Evolutionary conservation across 2,329 filamentous ascomycete genomes (phyloP).

Genomic region (Dothideomycetes sp.): DNA sequence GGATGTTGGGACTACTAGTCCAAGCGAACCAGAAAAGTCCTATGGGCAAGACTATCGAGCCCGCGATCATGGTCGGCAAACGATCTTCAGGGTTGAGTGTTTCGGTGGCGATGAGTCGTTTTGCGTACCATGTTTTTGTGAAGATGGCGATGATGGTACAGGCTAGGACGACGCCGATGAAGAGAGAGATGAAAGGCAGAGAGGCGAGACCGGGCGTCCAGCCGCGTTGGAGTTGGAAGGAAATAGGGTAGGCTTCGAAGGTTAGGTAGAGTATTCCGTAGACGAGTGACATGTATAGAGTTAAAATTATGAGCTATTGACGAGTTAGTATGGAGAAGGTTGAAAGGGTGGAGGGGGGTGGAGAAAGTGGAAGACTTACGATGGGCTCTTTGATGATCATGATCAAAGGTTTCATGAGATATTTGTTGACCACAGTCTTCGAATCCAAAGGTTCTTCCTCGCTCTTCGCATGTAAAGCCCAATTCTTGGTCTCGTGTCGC

Average conservation of each 20-base stretch:
- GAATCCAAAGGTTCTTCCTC: slow-evolving; percentile 9
- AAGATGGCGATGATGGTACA: slow-evolving; percentile 23
- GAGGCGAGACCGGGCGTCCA: slow-evolving; percentile 32
- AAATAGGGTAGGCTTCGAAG: slow-evolving; percentile 38
- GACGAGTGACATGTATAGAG: slow-evolving; percentile 24
- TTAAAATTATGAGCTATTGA: slow-evolving; percentile 13
- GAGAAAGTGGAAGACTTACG: slow-evolving; percentile 12
- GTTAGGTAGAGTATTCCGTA: slow-evolving; percentile 37
- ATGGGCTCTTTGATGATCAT: slow-evolving; percentile 21
- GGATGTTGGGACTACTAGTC: slow-evolving; percentile 2
- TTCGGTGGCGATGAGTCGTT: slow-evolving; percentile 24
- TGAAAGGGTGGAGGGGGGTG: neutral
- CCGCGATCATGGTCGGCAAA: slow-evolving; percentile 40
- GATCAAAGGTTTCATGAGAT: slow-evolving; percentile 15
- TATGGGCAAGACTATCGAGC: slow-evolving; percentile 35
- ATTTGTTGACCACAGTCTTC: slow-evolving; percentile 8
- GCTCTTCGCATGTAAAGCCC: slow-evolving; percentile 35
- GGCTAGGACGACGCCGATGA: slow-evolving; percentile 28
- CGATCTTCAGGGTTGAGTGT: slow-evolving; percentile 34
- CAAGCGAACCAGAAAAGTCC: slow-evolving; percentile 15
- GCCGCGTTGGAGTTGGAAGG: slow-evolving; percentile 31
- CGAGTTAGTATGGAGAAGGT: slow-evolving; percentile 12
- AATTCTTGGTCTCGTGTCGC: slow-evolving; percentile 39
- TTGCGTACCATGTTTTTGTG: slow-evolving; percentile 27
- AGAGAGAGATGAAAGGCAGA: slow-evolving; percentile 32